These are phyloP conservation scores for Sorghum bicolor DNA, from an alignment of 176 grass and related monocot genomes.

Conservation along the genomic window DNA sequence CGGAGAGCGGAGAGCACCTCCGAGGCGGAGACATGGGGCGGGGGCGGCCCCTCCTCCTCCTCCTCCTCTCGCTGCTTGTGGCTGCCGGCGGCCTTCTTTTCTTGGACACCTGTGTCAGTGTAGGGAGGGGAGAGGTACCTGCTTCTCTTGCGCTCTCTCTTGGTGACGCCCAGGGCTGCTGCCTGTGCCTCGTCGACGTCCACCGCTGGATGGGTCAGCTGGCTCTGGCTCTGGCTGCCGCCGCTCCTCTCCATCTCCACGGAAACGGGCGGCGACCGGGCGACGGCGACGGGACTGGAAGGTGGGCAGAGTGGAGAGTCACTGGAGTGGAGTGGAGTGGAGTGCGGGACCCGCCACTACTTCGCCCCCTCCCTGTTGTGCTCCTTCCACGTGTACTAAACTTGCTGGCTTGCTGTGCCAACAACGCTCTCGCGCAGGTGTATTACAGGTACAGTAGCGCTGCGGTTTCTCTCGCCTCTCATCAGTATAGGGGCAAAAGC, in stretches of 20 bases:
- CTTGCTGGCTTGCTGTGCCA: too few relatives aligned
- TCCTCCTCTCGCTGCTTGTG: background rate
- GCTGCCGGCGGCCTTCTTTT: background rate
- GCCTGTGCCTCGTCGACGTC: background rate
- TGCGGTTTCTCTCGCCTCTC: too few relatives aligned
- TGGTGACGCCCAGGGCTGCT: background rate
- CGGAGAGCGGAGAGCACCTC: conserved; percentile 31
- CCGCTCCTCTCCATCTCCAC: background rate
- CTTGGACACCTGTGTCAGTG: background rate
- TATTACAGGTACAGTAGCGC: too few relatives aligned
- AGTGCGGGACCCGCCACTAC: background rate
- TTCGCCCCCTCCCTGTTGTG: background rate
- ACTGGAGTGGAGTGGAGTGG: background rate
- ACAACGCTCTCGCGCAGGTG: too few relatives aligned
- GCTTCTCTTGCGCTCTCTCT: conserved; percentile 79
- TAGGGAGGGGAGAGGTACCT: conserved; percentile 79
- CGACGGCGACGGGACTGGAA: background rate
- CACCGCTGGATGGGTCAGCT: background rate
- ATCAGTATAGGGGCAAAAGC: too few relatives aligned
- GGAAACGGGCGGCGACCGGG: background rate
- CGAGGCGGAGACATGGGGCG: background rate
- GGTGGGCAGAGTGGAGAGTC: background rate
- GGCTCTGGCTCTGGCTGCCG: background rate
- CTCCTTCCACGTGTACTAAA: background rate
- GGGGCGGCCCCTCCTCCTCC: background rate